Base-by-base conservation (phyloP, 2,329 filamentous ascomycete species). In the Volutella citrinella region DNA sequence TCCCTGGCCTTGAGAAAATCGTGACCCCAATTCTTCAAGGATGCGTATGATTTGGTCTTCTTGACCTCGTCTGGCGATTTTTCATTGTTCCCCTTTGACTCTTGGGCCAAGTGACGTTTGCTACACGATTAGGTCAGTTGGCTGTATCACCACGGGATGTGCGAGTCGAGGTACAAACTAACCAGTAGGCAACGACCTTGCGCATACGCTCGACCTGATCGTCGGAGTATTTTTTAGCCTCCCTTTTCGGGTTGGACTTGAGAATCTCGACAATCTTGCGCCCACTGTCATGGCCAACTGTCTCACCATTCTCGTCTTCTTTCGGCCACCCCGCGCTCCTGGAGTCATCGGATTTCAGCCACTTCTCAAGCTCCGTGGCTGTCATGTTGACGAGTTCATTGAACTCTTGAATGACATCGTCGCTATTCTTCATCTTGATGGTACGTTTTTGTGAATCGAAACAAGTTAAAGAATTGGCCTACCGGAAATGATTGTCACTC, bases 301-400 rank as follows among this genome's bases (percentile, higher is more conserved):
- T 80, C 56, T 84, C 80, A 8, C 74, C 76, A 4, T 68, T 69
- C 10, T 66, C 68, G 34, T 73, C 68, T 33, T 76, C 70, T 45
- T 81, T 81, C 24, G 58, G 59, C 78, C 76, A 82, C 4, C 80
- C 80, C 2, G 78, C 70, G 13, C 64, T 68, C 29, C 67, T 65
- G 9, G 77, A 82, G 19, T 77, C 68, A n/a, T 73, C 68, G 7
- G 69, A 66, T 42, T 74, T 68, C 16, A 84, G 69, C 80, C 80
- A 84, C 16, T 69, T 63, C 47, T 78, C 68, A 12, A 84, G 68
- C 43, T 83, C 78, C 3, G 66, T 56, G 3, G 77, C 64, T 10
- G 67, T 71, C 79, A 84, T 83, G 56, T 84, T 84, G 55, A 84
- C 77, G 28, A 82, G 59, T 23, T 76, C 68, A 42, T 83, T 82